Conservation (phyloP, 176 grass and related monocot genomes). For the Oryza australiensis region DNA sequence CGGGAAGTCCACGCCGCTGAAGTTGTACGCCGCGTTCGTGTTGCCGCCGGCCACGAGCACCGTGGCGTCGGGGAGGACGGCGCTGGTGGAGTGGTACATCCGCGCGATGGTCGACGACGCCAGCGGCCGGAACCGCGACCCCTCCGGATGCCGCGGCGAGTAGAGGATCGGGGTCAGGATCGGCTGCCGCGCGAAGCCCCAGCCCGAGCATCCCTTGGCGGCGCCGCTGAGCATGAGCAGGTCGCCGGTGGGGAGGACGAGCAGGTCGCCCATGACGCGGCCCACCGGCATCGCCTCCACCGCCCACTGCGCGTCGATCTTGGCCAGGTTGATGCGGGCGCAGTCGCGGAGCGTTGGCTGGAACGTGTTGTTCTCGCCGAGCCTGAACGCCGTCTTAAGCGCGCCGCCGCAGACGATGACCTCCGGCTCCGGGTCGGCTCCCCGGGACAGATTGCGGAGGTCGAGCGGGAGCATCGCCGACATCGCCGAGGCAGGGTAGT, state of each 20-base stretch:
- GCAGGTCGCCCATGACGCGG: conserved; percentile 90
- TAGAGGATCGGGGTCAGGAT: conserved; percentile 68
- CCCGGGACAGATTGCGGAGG: conserved; percentile 38
- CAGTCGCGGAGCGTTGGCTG: conserved; percentile 54
- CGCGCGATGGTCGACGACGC: conserved; percentile 50
- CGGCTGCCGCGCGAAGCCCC: conserved; percentile 60
- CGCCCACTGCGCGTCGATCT: conserved; percentile 47
- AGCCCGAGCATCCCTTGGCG: conserved; percentile 63
- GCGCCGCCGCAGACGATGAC: conserved; percentile 80
- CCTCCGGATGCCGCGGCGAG: conserved; percentile 26
- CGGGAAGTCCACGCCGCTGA: conserved; percentile 60
- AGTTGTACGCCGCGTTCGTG: conserved; percentile 74
- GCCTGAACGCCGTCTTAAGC: conserved; percentile 51
- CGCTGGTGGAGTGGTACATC: conserved; percentile 85
- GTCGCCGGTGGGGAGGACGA: conserved; percentile 77
- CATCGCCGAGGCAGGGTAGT: conserved; percentile 82
- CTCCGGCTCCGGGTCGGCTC: conserved; percentile 44
- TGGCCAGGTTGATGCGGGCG: conserved; percentile 53
- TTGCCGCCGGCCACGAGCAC: conserved; percentile 86
- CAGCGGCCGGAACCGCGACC: conserved; percentile 54
- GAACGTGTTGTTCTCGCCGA: conserved; percentile 51
- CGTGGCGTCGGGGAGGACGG: conserved; percentile 81
- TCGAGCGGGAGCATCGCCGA: conserved; percentile 75
- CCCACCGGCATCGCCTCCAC: conserved; percentile 65
- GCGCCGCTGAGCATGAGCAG: conserved; percentile 76